Evolutionary conservation across 306 rosid species (phyloP), one percentile per base, ranked within the genome.

Genomic region (Trifolium pratense): DNA sequence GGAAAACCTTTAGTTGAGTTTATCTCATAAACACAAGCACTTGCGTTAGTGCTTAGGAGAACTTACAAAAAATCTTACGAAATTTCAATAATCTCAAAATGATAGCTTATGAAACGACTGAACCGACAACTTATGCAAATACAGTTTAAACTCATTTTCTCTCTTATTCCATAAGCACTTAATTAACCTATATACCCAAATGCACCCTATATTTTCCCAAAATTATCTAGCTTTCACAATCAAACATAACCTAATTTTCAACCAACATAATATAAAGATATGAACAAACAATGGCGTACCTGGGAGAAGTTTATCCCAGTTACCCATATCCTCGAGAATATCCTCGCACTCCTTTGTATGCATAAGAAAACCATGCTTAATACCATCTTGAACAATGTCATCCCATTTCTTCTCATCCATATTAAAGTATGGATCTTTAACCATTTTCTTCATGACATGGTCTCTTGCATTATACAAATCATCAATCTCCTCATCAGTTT

Each of bases 401-500:
- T 79, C 83, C 86, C 84, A 86, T 74, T 86, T 86, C 39, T 53
- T 79, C 4, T 84, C 86, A 73, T 86, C 90, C 90, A 86, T 75
- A 76, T 86, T 84, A 74, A 79, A 83, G 70, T 77, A 88, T 66
- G 79, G 78, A 31, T 95, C 89, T 31, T 87, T 39, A 5, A 21
- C 76, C 86, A 86, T 84, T 74, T 66, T 84, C 78, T 83, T 78
- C 84, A 76, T 75, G 12, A 83, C 97, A 26, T 45, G 16, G 25
- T 83, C 84, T 80, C 84, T 91, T 6, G 90, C 88, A 76, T 82
- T 60, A 52, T 88, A 91, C 60, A 94, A 73, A 74, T 94, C 81
- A 34, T 91, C 96, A 75, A 88, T 80, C 77, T 91, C 96, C 9
- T 88, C 87, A 64, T 91, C 96, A 1, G 95, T 94, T 7, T 84